phyloP scores from a whole-genome alignment of 2,329 filamentous ascomycete species.

The Helotiales sp. region DNA sequence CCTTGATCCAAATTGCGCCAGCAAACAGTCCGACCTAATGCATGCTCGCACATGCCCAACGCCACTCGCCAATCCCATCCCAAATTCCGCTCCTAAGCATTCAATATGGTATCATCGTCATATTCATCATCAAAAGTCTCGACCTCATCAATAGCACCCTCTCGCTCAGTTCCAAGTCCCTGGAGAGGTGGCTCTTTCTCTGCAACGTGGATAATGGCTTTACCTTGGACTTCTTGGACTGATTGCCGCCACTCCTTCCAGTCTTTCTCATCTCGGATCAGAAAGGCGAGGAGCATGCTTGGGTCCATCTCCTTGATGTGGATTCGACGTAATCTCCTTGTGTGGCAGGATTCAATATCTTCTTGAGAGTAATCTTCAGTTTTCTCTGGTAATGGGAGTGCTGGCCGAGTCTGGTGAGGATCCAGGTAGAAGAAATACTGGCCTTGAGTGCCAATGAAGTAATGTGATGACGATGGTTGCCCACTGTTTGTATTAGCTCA shows the following conservation, averaged over 20 bases:
- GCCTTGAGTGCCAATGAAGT: constrained; percentile 75
- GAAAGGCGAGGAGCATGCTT: constrained; percentile 94
- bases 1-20: neutral
- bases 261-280: constrained; percentile 82
- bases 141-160: constrained; percentile 84
- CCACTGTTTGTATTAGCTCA: constrained; percentile 64
- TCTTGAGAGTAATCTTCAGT: constrained; percentile 66
- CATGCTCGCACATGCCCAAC: neutral
- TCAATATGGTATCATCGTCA: constrained; percentile 49
- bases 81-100: constrained; percentile 20
- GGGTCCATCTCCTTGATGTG: constrained; percentile 95
- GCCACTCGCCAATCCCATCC: neutral
- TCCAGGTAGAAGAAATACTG: constrained; percentile 92
- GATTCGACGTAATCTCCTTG: constrained; percentile 78
- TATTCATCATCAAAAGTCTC: constrained; percentile 82
- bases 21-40: neutral
- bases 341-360: constrained; percentile 86
- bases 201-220: constrained; percentile 84
- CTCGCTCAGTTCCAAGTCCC: constrained; percentile 61
- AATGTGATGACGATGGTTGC: constrained; percentile 80
- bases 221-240: constrained; percentile 78
- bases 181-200: constrained; percentile 67
- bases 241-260: constrained; percentile 82
- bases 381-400: constrained; percentile 68
- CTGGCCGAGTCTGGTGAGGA: constrained; percentile 82